phyloP scores from a whole-genome alignment of 345 rosid genomes.

The Camelina sativa region DNA sequence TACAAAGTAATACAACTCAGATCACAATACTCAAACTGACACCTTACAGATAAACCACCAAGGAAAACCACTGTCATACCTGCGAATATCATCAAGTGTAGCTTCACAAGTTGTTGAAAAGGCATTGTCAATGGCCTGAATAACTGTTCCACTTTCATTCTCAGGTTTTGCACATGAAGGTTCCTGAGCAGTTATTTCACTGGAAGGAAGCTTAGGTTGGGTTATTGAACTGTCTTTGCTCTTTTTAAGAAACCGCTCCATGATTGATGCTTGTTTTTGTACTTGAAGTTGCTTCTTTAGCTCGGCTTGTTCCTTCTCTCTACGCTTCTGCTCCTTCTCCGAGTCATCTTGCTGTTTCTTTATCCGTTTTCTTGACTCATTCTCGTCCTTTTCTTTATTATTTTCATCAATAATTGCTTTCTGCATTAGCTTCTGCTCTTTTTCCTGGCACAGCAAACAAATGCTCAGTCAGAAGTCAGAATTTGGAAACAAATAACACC shows the following conservation, averaged over 20 bases:
- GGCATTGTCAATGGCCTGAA: conserved; percentile 59
- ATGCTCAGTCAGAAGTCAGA: not conserved
- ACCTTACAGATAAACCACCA: conserved; percentile 17
- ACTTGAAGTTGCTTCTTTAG: conserved; percentile 47
- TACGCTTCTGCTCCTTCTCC: conserved; percentile 70
- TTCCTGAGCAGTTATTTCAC: conserved; percentile 35
- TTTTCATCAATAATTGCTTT: conserved; percentile 61
- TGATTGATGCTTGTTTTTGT: conserved; percentile 86
- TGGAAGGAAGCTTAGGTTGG: conserved; percentile 46
- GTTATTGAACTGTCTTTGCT: conserved; percentile 49
- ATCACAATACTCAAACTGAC: conserved; percentile 28
- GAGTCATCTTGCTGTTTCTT: conserved; percentile 83
- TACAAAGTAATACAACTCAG: conserved; percentile 44
- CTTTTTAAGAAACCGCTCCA: conserved; percentile 85
- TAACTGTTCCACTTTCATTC: conserved; percentile 49
- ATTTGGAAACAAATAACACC: conserved; percentile 8
- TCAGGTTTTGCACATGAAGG: conserved; percentile 42
- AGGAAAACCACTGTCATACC: conserved; percentile 47
- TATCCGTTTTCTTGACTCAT: conserved; percentile 61
- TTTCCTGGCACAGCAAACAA: conserved; percentile 58
- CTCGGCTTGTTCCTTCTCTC: conserved; percentile 78
- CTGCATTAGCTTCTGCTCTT: conserved; percentile 64
- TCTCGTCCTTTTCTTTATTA: conserved; percentile 65
- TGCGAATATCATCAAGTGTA: conserved; percentile 55
- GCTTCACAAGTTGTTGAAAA: conserved; percentile 58